These are phyloP conservation scores for Penicillium sp. DNA, from an alignment of 2,329 filamentous ascomycete species.

Conservation along the genomic window DNA sequence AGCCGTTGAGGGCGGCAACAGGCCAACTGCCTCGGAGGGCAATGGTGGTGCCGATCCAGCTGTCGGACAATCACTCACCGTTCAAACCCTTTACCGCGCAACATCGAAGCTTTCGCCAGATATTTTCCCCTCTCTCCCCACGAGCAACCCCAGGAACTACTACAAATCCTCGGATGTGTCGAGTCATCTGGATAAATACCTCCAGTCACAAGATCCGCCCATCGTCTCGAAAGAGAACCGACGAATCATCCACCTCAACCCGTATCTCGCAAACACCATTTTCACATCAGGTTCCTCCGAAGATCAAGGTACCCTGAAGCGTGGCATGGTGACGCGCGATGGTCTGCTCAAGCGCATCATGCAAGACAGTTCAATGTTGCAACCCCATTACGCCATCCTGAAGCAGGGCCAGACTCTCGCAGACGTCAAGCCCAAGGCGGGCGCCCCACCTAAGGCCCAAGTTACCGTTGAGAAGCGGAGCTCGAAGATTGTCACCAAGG, in stretches of 20 bases:
- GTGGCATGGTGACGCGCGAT: conserved; percentile 56
- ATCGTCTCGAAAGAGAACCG: conserved; percentile 55
- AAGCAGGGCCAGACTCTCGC: conserved; percentile 35
- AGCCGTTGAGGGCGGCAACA: conserved; percentile 40
- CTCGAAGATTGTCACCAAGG: conserved; percentile 61
- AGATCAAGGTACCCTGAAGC: conserved; percentile 54
- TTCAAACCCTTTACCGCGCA: conserved; percentile 53
- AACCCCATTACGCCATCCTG: conserved; percentile 55
- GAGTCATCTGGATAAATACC: conserved; percentile 53
- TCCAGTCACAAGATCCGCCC: conserved; percentile 50
- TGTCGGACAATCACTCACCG: conserved; percentile 40
- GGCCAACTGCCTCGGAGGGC: conserved; percentile 24
- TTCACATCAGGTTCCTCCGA: conserved; percentile 51
- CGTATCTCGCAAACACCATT: conserved; percentile 58
- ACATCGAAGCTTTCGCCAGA: conserved; percentile 55
- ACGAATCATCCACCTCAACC: conserved; percentile 57
- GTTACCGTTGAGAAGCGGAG: conserved; percentile 61
- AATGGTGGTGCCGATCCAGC: conserved; percentile 38
- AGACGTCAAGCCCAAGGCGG: conserved; percentile 57
- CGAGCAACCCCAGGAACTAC: conserved; percentile 49
- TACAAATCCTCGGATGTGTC: conserved; percentile 59
- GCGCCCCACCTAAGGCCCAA: conserved; percentile 55
- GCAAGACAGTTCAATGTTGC: conserved; percentile 45
- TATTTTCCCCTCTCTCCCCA: conserved; percentile 45
- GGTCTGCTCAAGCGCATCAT: conserved; percentile 56